Conservation (phyloP, 2,329 filamentous ascomycete genomes). For the Emericellopsis atlantica region DNA sequence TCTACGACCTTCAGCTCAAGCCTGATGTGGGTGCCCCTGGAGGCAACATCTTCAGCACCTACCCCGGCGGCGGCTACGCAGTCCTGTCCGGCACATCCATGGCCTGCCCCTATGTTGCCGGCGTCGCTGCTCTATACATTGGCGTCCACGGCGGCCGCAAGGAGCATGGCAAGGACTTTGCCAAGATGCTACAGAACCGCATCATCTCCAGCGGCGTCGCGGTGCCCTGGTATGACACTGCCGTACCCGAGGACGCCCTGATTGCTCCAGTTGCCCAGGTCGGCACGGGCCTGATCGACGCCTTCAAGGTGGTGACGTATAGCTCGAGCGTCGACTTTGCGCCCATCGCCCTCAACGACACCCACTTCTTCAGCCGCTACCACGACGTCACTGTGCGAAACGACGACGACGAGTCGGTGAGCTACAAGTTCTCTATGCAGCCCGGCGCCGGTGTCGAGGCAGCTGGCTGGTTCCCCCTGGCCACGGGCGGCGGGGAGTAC, state of each 20-base stretch:
- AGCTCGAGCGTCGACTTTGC: conserved; percentile 21
- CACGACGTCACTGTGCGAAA: conserved; percentile 19
- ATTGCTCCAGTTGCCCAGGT: conserved; percentile 21
- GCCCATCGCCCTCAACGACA: conserved; percentile 30
- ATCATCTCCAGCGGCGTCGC: conserved; percentile 19
- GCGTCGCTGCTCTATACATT: conserved; percentile 23
- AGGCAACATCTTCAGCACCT: conserved; percentile 3
- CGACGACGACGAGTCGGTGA: conserved; percentile 15
- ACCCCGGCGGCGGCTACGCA: conserved; percentile 10
- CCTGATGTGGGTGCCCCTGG: conserved; percentile 5
- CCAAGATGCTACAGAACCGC: conserved; percentile 11
- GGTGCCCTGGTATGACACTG: conserved; percentile 12
- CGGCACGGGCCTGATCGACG: conserved; percentile 27
- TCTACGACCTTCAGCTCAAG: conserved; percentile 5
- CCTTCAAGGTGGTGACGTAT: conserved; percentile 24
- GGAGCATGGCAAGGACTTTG: conserved; percentile 15
- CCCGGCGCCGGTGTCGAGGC: conserved; percentile 23
- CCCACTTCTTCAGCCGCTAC: conserved; percentile 18
- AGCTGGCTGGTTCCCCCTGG: conserved; percentile 6
- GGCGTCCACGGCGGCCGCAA: conserved; percentile 16
- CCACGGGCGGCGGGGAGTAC: conserved; percentile 3
- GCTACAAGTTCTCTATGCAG: conserved; percentile 16
- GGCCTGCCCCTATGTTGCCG: conserved; percentile 32
- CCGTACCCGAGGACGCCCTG: conserved; percentile 8
- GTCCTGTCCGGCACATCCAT: conserved; percentile 35